Base-by-base conservation (phyloP, 1,139 yeast species). In the Saccharomyces pastorianus region DNA sequence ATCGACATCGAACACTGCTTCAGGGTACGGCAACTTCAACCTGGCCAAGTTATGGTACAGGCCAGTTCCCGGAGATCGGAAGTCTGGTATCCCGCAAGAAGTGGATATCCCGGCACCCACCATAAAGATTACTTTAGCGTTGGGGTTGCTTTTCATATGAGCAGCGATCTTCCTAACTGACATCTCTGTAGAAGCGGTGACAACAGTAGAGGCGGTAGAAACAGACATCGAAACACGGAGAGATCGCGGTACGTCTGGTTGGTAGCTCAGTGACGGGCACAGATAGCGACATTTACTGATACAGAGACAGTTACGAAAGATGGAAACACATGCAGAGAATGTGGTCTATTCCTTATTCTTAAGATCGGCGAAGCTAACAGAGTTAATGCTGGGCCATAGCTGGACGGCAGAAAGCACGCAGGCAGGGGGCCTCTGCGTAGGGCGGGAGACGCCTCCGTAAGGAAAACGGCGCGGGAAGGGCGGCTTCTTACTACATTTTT, bases 91-190 rank as follows among this genome's bases (percentile, higher is more conserved):
- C 0, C 98, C 98, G 34, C 96, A 91, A 1, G 86, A 76, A 0
- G 98, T 91, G 4, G 96, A 88, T 49, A 89, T 83, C 1, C 99
- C 99, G 0, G 99, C 99, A 1, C 98, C 98, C 13, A 83, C 85
- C 72, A 73, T 64, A 55, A 74, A 71, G 8, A 73, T 65, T 7
- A 73, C 68, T 52, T 71, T 65, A 0, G 67, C 56, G 11, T 65
- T 59, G 1, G 66, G 65, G 13, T 64, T 47, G 23, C 59, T 58
- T 14, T 64, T 57, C 1, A 67, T 28, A 47, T 56, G 61, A 3
- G 55, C 50, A 0, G 67, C 65, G 1, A 68, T 52, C 6, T 47
- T 52, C 17, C 57, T 52, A 23, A 67, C 54, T 2, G 41, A 34
- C 23, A 34, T 14, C 20, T 34, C 23, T 34, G 41, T 34, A 14